Evolutionary conservation across 305 asterid species (phyloP).

Genomic region (Solanum hybrid): DNA sequence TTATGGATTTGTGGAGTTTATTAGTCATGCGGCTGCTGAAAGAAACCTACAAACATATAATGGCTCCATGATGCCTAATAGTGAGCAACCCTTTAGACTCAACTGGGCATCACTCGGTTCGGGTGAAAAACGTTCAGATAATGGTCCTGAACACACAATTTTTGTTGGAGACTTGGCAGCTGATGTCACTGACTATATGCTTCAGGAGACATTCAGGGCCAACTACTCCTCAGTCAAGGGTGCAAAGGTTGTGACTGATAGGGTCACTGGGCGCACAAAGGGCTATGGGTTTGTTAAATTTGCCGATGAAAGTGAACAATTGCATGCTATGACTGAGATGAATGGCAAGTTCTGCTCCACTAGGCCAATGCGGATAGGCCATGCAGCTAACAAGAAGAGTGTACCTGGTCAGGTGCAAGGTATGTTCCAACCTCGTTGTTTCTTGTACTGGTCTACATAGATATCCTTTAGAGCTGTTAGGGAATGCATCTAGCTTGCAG

Average conservation of each 20-base stretch:
- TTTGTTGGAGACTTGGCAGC: constrained; percentile 44
- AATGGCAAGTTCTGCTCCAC: constrained; percentile 39
- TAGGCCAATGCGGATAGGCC: constrained; percentile 41
- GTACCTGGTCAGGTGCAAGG: constrained; percentile 29
- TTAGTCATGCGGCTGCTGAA: constrained; percentile 36
- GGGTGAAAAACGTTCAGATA: constrained; percentile 34
- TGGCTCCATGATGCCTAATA: constrained; percentile 33
- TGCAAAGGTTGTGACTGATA: constrained; percentile 39
- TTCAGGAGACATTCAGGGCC: constrained; percentile 38
- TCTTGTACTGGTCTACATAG: constrained; percentile 1
- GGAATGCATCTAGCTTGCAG: not conserved
- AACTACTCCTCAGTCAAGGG: constrained; percentile 32
- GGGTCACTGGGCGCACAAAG: constrained; percentile 35
- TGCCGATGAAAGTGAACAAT: constrained; percentile 33
- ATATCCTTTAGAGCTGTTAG: not conserved
- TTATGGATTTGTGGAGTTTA: constrained; percentile 36
- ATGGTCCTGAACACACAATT: constrained; percentile 30
- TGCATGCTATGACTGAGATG: constrained; percentile 43
- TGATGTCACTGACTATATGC: constrained; percentile 38
- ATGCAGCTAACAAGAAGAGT: constrained; percentile 34
- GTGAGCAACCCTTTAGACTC: constrained; percentile 28
- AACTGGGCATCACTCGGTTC: constrained; percentile 46
- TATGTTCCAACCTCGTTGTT: not conserved
- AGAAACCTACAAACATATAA: constrained; percentile 22
- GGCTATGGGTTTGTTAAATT: constrained; percentile 40